These are phyloP conservation scores for Blastobotrys ciferrii DNA, from an alignment of 1,139 yeast species.

Conservation along the genomic window DNA sequence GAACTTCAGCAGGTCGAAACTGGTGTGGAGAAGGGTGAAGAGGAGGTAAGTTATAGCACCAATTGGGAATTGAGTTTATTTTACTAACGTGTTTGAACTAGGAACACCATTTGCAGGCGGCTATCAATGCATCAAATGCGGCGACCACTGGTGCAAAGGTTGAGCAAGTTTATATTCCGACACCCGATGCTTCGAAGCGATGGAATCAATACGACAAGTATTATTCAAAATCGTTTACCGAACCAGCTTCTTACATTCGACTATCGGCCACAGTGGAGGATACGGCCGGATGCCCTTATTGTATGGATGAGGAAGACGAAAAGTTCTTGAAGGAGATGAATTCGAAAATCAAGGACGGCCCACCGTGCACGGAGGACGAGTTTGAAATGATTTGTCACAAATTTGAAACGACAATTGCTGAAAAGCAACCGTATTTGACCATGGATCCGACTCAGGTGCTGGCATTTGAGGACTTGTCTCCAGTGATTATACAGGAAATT, in stretches of 20 bases:
- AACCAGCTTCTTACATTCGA: constrained; percentile 79
- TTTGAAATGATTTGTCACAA: constrained; percentile 77
- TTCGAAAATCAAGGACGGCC: constrained; percentile 24
- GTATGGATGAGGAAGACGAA: constrained; percentile 89
- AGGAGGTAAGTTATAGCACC: constrained; percentile 45
- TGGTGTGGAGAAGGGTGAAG: constrained; percentile 97
- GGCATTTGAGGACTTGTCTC: constrained; percentile 62
- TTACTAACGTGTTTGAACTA: not conserved
- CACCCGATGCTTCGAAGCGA: constrained; percentile 87
- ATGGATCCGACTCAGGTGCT: constrained; percentile 81
- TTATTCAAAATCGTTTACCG: constrained; percentile 64
- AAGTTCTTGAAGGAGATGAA: constrained; percentile 48
- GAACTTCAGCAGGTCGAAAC: constrained; percentile 90
- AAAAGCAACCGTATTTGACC: constrained; percentile 81
- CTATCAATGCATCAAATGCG: constrained; percentile 71
- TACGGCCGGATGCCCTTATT: constrained; percentile 79
- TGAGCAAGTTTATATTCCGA: constrained; percentile 81
- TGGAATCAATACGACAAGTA: constrained; percentile 78
- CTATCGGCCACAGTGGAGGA: constrained; percentile 95
- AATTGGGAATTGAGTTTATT: constrained; percentile 1
- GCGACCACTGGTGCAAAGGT: constrained; percentile 55
- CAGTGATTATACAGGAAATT: constrained; percentile 29
- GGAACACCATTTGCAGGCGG: constrained; percentile 93
- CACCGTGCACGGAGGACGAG: constrained; percentile 58
- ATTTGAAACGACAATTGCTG: constrained; percentile 70